These are phyloP conservation scores for Eimeria sp. DNA, from an alignment of 169 alveolate species.

Conservation along the genomic window DNA sequence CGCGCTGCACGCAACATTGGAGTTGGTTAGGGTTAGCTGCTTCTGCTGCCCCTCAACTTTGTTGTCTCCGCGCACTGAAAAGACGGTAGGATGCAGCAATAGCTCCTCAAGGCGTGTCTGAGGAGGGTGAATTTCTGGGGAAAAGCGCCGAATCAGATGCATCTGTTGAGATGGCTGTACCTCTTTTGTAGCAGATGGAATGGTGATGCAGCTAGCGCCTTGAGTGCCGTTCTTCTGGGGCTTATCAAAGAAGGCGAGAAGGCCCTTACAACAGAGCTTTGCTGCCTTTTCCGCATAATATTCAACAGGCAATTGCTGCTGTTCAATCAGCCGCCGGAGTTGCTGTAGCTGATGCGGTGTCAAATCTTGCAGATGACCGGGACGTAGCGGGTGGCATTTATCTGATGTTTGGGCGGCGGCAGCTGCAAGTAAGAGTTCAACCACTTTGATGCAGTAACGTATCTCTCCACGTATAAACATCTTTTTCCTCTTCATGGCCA, in stretches of 20 bases:
- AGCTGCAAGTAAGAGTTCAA: neutral
- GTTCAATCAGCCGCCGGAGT: neutral
- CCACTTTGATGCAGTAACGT: neutral
- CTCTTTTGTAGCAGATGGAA: neutral
- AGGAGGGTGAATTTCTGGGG: neutral
- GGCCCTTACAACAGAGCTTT: neutral
- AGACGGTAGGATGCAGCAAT: neutral
- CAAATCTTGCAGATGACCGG: neutral
- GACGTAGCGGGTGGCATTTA: neutral
- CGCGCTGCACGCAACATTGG: neutral
- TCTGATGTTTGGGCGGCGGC: neutral
- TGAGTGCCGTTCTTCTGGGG: neutral
- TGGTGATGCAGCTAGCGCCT: neutral
- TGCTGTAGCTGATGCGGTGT: neutral
- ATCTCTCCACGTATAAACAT: neutral
- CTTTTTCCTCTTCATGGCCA: neutral
- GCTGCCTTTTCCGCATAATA: neutral
- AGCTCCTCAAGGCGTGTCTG: neutral
- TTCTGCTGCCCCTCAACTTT: neutral
- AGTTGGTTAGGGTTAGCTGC: neutral
- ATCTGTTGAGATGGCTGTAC: neutral
- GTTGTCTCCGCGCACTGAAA: neutral
- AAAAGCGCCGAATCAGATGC: neutral
- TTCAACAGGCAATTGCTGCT: neutral
- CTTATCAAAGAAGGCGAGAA: neutral